Conservation (phyloP, 495 filamentous ascomycete genomes). For the Tuber indicum region DNA sequence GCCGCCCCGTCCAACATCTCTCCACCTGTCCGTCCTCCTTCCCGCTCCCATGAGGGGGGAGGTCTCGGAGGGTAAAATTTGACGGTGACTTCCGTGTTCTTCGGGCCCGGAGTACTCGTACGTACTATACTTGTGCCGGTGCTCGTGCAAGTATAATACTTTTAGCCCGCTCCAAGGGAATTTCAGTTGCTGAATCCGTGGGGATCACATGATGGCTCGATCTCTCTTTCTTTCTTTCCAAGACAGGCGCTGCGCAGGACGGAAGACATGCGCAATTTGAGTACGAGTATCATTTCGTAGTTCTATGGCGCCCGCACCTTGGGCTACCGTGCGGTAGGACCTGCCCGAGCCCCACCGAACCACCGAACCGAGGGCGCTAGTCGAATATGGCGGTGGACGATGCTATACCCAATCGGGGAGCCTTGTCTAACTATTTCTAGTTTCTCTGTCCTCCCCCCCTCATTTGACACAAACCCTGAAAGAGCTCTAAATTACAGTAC, state of each 20-base stretch:
- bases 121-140: too few relatives aligned
- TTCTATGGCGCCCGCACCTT: background rate
- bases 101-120: background rate
- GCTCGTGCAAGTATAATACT: too few relatives aligned
- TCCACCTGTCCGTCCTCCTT: background rate
- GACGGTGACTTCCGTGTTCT: background rate
- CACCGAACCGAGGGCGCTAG: background rate
- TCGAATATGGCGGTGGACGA: background rate
- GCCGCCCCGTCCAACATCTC: too few relatives aligned
- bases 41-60: background rate
- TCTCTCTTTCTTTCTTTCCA: background rate
- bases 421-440: background rate
- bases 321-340: too few relatives aligned
- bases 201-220: background rate
- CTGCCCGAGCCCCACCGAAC: background rate
- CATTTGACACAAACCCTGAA: too few relatives aligned
- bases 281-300: background rate
- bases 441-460: too few relatives aligned
- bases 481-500: too few relatives aligned
- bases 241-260: background rate
- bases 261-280: background rate
- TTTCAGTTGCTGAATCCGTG: background rate
- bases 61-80: background rate
- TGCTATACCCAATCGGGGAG: background rate
- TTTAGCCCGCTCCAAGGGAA: background rate